Evolutionary conservation across 345 rosid genomes (phyloP).

Genomic region (Linum usitatissimum): DNA sequence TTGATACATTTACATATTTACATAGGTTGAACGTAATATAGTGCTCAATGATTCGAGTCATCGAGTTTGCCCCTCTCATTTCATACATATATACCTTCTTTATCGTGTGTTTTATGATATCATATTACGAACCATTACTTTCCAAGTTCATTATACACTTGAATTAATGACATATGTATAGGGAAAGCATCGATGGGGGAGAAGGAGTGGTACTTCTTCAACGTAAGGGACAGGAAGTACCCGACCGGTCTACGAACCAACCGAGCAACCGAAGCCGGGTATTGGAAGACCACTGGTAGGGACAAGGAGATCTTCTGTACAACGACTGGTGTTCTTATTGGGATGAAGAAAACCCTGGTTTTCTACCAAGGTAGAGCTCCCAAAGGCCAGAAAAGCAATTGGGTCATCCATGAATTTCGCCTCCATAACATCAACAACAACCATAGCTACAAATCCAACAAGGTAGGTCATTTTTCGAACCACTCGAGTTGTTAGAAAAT

Average conservation of each 20-base stretch:
- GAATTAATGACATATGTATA: neutral
- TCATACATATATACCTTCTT: no score
- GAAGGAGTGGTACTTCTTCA: constrained; percentile 7
- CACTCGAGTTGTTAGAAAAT: no score
- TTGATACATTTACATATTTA: no score
- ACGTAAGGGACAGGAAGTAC: constrained; percentile 4
- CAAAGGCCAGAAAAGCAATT: neutral
- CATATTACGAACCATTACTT: neutral
- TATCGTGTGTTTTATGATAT: no score
- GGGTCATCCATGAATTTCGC: constrained; percentile 2
- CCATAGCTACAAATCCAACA: neutral
- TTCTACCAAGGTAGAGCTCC: constrained; percentile 7
- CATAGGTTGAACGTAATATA: no score
- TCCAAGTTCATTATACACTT: neutral
- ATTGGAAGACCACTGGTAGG: constrained; percentile 4
- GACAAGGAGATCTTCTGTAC: constrained; percentile 4
- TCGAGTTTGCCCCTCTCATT: no score
- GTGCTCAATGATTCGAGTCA: no score
- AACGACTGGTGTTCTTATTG: neutral
- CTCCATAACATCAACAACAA: neutral
- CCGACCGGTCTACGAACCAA: constrained; percentile 3
- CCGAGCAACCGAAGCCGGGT: constrained; percentile 6
- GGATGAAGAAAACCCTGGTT: constrained; percentile 7
- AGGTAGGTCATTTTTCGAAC: no score
- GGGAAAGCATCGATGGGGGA: constrained; percentile 4